These are phyloP conservation scores for Colletotrichum tofieldiae DNA, from an alignment of 2,329 filamentous ascomycete species.

Conservation along the genomic window DNA sequence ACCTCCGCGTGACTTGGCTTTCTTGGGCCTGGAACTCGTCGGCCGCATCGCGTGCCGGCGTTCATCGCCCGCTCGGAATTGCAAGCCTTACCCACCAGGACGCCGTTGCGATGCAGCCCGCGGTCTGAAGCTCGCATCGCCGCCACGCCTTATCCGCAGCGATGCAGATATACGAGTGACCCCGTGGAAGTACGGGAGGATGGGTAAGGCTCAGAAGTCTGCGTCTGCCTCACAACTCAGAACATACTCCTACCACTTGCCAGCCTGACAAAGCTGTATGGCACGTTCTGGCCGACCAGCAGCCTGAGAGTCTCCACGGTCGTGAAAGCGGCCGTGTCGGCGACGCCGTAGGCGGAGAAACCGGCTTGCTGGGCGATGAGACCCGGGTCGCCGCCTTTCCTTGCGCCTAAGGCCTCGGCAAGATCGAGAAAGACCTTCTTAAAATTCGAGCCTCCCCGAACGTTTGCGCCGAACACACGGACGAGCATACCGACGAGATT, in stretches of 20 bases:
- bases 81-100: background rate
- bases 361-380: constrained; percentile 81
- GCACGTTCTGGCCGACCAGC: constrained; percentile 88
- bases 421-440: constrained; percentile 86
- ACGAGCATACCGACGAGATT: constrained; percentile 84
- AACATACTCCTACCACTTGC: constrained; percentile 71
- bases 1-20: constrained; percentile 6
- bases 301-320: constrained; percentile 86
- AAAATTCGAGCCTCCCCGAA: constrained; percentile 55
- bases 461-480: constrained; percentile 74
- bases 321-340: constrained; percentile 87
- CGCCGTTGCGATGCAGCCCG: constrained; percentile 10
- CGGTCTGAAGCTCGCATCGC: constrained; percentile 3
- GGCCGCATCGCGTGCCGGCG: background rate
- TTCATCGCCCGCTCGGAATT: background rate
- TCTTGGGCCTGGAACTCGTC: constrained; percentile 7
- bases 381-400: constrained; percentile 78
- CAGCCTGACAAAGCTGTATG: constrained; percentile 88
- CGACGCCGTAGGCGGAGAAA: constrained; percentile 84
- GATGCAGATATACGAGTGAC: background rate
- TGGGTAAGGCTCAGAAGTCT: background rate
- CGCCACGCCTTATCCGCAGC: constrained; percentile 2
- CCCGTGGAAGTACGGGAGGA: background rate
- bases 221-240: constrained; percentile 49
- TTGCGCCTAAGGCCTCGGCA: constrained; percentile 72